Evolutionary conservation across 352 stramenopile species (phyloP).

Genomic region (Plasmopara halstedii): DNA sequence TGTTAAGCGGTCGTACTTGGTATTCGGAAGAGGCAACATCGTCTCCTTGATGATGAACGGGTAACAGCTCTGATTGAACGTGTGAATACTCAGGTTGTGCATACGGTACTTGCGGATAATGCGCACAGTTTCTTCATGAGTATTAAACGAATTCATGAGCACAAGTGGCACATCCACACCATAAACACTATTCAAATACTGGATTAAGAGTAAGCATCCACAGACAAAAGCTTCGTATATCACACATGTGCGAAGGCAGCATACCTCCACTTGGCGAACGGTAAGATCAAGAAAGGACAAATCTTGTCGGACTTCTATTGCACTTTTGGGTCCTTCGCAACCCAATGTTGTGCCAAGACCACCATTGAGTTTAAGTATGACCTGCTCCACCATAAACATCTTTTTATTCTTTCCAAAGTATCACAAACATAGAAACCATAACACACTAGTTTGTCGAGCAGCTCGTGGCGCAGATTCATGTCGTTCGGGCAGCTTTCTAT

Average conservation of each 20-base stretch:
- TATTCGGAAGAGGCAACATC: constrained; percentile 81
- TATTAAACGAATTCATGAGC: constrained; percentile 99
- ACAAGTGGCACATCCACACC: constrained; percentile 97
- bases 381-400: constrained; percentile 30
- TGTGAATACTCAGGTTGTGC: constrained; percentile 93
- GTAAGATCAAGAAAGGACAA: constrained; percentile 98
- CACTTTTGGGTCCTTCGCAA: constrained; percentile 89
- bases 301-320: constrained; percentile 90
- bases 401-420: constrained; percentile 8
- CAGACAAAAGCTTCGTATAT: neutral
- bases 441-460: constrained; percentile 92
- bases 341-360: constrained; percentile 98
- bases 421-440: neutral
- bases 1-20: constrained; percentile 76
- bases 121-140: constrained; percentile 95
- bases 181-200: constrained; percentile 89
- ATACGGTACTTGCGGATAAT: constrained; percentile 97
- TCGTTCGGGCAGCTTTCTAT: constrained; percentile 87
- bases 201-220: constrained; percentile 1
- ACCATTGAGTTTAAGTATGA: constrained; percentile 98
- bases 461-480: constrained; percentile 88
- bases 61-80: constrained; percentile 92
- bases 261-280: constrained; percentile 95
- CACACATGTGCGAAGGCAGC: too few species aligned
- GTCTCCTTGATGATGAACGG: constrained; percentile 88